phyloP scores from a whole-genome alignment of 768 basidiomycete genomes.

The Leccinum broughii region DNA sequence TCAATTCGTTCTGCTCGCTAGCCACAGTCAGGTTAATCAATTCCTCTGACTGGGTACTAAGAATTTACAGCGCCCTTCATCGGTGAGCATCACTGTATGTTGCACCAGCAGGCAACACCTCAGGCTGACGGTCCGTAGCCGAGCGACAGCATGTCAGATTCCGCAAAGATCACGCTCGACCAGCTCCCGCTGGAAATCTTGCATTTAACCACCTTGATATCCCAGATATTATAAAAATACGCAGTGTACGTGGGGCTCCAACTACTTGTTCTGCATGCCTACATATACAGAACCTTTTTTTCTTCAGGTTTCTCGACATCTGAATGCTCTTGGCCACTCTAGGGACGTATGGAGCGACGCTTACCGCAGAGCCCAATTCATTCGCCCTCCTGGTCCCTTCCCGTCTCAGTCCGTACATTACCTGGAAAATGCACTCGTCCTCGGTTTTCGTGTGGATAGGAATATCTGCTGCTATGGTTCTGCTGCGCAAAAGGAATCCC shows the following conservation, averaged over 20 bases:
- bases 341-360: constrained; percentile 19
- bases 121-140: no score
- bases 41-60: no score
- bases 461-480: constrained; percentile 1
- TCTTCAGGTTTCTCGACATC: constrained; percentile 12
- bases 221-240: constrained; percentile 17
- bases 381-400: constrained; percentile 22
- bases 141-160: neutral
- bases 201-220: constrained; percentile 16
- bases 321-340: constrained; percentile 6
- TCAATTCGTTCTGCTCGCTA: no score
- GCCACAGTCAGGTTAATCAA: no score
- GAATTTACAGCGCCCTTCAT: no score
- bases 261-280: neutral
- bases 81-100: no score
- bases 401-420: constrained; percentile 12
- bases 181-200: constrained; percentile 17
- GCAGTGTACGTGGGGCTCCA: constrained; percentile 14
- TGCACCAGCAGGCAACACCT: no score
- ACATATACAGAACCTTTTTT: neutral
- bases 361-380: constrained; percentile 14
- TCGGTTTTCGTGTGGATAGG: constrained; percentile 8
- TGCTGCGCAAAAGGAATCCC: neutral
- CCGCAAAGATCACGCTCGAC: neutral
- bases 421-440: constrained; percentile 17